phyloP scores from a whole-genome alignment of 345 rosid genomes.

The Eucalyptus marginata region DNA sequence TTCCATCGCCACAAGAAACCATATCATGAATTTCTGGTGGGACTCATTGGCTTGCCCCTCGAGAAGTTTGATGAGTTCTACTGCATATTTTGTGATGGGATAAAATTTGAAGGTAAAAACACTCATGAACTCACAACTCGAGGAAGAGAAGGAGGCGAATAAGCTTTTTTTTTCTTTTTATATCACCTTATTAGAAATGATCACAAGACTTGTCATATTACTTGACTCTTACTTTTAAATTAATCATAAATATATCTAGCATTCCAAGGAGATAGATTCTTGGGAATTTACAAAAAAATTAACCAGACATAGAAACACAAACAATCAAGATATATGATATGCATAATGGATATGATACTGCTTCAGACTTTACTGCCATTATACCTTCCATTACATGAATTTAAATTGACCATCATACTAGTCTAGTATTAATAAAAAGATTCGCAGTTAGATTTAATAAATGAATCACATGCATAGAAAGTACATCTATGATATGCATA shows the following conservation, averaged over 20 bases:
- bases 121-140: background rate
- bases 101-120: background rate
- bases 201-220: background rate
- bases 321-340: background rate
- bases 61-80: constrained; percentile 66
- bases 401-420: background rate
- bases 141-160: background rate
- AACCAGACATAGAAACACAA: background rate
- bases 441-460: too few relatives aligned
- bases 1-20: constrained; percentile 78
- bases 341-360: background rate
- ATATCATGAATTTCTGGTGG: constrained; percentile 72
- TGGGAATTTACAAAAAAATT: background rate
- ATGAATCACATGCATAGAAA: too few relatives aligned
- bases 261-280: background rate
- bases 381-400: background rate
- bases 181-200: too few relatives aligned
- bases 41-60: constrained; percentile 78
- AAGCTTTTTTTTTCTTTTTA: background rate
- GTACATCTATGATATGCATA: too few relatives aligned
- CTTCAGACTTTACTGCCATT: background rate
- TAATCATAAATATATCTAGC: too few relatives aligned
- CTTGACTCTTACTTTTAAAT: background rate
- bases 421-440: background rate
- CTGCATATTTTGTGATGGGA: constrained; percentile 32